A percentile compares a stretch with the other conserved stretches of the same genome.
These are phyloP conservation scores for Cladosporium sp. DNA, from an alignment of 2,329 filamentous ascomycete species.

Conservation along the genomic window DNA sequence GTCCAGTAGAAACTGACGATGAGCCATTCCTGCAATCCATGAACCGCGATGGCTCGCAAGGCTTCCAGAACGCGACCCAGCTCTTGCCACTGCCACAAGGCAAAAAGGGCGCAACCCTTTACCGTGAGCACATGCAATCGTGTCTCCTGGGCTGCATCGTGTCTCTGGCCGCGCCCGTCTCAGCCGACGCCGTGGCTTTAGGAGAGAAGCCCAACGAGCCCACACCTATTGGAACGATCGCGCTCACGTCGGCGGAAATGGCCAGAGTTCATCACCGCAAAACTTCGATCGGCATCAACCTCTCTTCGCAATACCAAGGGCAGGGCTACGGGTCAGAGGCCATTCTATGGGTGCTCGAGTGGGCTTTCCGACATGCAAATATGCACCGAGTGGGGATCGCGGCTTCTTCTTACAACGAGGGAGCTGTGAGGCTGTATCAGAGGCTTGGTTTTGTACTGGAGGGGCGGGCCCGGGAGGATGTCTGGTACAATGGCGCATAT, in stretches of 20 bases:
- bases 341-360: slow-evolving; percentile 43
- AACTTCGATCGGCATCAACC: slow-evolving; percentile 36
- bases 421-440: slow-evolving; percentile 40
- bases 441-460: slow-evolving; percentile 42
- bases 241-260: slow-evolving; percentile 21
- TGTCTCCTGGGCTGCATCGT: slow-evolving; percentile 34
- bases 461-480: slow-evolving; percentile 36
- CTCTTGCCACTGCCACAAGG: slow-evolving; percentile 28
- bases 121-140: slow-evolving; percentile 22
- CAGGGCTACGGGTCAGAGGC: slow-evolving; percentile 44
- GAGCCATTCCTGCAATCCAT: slow-evolving; percentile 24
- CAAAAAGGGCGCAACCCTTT: slow-evolving; percentile 22
- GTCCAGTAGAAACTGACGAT: slow-evolving; percentile 30
- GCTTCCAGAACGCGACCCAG: slow-evolving; percentile 10
- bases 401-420: slow-evolving; percentile 35
- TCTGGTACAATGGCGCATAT: slow-evolving; percentile 40
- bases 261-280: slow-evolving; percentile 35
- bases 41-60: slow-evolving; percentile 11
- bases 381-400: slow-evolving; percentile 40
- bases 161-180: slow-evolving; percentile 26
- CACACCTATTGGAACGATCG: slow-evolving; percentile 31
- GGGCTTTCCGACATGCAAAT: slow-evolving; percentile 41
- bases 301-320: slow-evolving; percentile 32
- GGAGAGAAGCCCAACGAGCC: slow-evolving; percentile 7
- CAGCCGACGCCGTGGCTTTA: not conserved